Evolutionary conservation across 2,329 filamentous ascomycete genomes (phyloP), one percentile per base, ranked within the genome.

Genomic region (Fusarium chlamydosporum): DNA sequence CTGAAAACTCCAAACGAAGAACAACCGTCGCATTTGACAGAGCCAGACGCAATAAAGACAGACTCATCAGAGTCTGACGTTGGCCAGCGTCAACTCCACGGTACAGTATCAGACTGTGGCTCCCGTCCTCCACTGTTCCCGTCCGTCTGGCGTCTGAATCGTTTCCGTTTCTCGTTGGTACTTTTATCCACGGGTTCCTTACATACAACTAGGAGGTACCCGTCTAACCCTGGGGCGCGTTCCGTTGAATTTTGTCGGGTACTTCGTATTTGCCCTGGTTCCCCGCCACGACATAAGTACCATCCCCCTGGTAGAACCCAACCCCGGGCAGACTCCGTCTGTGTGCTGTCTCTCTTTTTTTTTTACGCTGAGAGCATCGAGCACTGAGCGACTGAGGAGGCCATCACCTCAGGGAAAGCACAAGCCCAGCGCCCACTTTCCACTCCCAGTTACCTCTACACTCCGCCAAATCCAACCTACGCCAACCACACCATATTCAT

Each of bases 371-470:
- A 38, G 58, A 54, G 42, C n/a, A 63, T 51, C 47, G 47, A 51
- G 47, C 47, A 51, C 47, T 51, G 34, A 51, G 47, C 60, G 56
- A 52, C 52, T 52, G 64, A 67, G 62, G 63, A 41, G 56, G 45
- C 53, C 61, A 51, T 68, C 65, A 61, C 65, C 65, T 68, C 50
- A 68, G 42, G 60, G 55, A 70, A 70, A 66, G 62, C 61, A 67
- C 61, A 69, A 69, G 63, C 67, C 62, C 67, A 54, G 63, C 67
- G 63, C 67, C 67, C 67, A 69, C 67, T 70, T 70, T 70, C 67
- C 67, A 70, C 67, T 70, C 67, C 67, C 67, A 70, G 67, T 70
- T 70, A 70, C 67, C 67, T 70, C 67, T 58, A 70, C 67, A 56
- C 67, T 68, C 63, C 63, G 63, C 67, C 67, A 70, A 70, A 70